phyloP scores from a whole-genome alignment of 768 basidiomycete genomes.

The Termitomyces sp. region DNA sequence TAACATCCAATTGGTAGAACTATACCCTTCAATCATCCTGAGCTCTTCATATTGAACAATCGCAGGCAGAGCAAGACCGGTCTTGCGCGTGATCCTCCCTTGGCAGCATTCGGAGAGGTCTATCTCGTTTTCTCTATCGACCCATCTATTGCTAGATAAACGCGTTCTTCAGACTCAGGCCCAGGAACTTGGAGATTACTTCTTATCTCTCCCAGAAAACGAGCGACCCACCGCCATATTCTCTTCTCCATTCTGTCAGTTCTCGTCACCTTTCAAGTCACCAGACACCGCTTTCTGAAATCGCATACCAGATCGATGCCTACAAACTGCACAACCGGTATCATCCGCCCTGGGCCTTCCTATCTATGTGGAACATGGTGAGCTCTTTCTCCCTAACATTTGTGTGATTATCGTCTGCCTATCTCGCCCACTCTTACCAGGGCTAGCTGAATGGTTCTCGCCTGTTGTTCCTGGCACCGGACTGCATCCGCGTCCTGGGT shows the following conservation, averaged over 20 bases:
- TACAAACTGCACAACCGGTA: conserved; percentile 72
- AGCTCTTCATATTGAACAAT: conserved; percentile 5
- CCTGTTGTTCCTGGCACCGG: conserved; percentile 64
- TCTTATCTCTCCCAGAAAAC: conserved; percentile 58
- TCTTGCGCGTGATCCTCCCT: conserved; percentile 67
- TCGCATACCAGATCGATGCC: conserved; percentile 64
- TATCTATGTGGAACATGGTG: conserved; percentile 79
- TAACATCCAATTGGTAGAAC: conserved; percentile 58
- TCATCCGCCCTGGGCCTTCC: conserved; percentile 62
- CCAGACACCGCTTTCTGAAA: neutral
- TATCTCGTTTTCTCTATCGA: conserved; percentile 1
- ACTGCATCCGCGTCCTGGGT: conserved; percentile 70
- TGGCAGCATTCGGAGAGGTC: conserved; percentile 72
- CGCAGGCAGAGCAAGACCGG: conserved; percentile 63
- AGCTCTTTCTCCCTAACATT: conserved; percentile 7
- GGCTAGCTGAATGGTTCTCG: conserved; percentile 78
- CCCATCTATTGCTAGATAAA: neutral
- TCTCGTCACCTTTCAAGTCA: neutral
- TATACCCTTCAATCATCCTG: neutral
- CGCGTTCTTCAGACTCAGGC: conserved; percentile 55
- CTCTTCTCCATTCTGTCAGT: conserved; percentile 80
- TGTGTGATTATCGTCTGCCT: neutral
- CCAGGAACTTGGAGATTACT: conserved; percentile 62
- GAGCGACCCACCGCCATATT: conserved; percentile 75
- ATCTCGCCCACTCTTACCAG: conserved; percentile 27